Percentiles rank a stretch among this genome's conserved stretches.
Conservation (phyloP, 208 protist genomes). For the Crithidia expoeki region DNA sequence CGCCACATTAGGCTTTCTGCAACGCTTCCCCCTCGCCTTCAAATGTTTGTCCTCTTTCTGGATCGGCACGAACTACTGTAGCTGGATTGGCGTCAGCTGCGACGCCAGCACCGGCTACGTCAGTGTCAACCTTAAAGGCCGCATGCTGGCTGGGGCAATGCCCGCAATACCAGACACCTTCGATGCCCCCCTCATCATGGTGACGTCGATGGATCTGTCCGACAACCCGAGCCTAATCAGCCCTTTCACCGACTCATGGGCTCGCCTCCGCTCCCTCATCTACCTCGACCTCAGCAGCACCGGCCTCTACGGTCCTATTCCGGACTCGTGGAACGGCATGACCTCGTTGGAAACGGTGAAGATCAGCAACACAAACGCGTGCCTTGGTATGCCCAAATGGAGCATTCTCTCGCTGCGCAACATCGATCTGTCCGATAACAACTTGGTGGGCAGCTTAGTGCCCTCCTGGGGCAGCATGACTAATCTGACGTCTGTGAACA, state of each 20-base stretch:
- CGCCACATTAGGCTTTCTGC: background rate
- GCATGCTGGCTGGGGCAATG: slow-evolving; percentile 15
- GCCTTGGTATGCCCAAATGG: slow-evolving; percentile 19
- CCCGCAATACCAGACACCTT: background rate
- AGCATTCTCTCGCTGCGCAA: slow-evolving; percentile 13
- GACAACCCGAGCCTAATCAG: slow-evolving; percentile 22
- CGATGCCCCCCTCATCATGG: slow-evolving; percentile 3
- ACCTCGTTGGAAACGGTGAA: slow-evolving; percentile 2
- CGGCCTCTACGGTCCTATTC: slow-evolving; percentile 7
- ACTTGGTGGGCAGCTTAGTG: slow-evolving; percentile 17
- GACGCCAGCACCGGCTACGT: slow-evolving; percentile 18
- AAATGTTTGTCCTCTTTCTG: background rate
- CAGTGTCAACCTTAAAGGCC: slow-evolving; percentile 21
- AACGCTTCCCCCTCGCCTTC: background rate
- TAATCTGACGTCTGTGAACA: slow-evolving; percentile 21
- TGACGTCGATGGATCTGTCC: slow-evolving; percentile 20
- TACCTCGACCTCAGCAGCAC: slow-evolving; percentile 32
- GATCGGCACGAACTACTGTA: slow-evolving; percentile 28
- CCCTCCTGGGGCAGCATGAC: slow-evolving; percentile 21
- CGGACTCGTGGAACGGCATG: slow-evolving; percentile 32
- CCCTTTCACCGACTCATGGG: slow-evolving; percentile 14
- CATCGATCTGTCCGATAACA: slow-evolving; percentile 24
- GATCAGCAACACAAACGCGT: slow-evolving; percentile 8
- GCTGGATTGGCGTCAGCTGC: slow-evolving; percentile 24
- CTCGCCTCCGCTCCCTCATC: slow-evolving; percentile 2